Base-by-base conservation (phyloP, 768 basidiomycete species). In the Tylopilus felleus region DNA sequence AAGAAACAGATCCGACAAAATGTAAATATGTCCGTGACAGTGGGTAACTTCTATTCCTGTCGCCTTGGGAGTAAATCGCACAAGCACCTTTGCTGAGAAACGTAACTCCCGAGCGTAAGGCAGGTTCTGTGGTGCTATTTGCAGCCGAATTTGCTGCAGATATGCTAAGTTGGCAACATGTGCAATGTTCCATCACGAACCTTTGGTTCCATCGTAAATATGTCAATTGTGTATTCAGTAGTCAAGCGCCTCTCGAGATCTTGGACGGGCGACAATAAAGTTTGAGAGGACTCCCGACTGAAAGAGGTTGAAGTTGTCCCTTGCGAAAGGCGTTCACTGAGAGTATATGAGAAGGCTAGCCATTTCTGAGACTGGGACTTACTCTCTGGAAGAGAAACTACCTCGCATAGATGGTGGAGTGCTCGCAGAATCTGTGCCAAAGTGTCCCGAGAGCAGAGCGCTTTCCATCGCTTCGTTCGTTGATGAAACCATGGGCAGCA, bases 121-220 rank as follows among this genome's bases (percentile, higher is more conserved):
- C 39, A 98, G 79, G 16, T 75, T 73, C 1, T 93, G 84, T 0
- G 96, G 89, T 28, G 79, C 74, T 74, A 99, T 94, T 75, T 98
- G 96, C 45, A 98, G 77, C 57, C 87, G 88, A 53, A 96, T 92
- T 72, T 83, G 81, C 95, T 97, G 53, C 44, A 43, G 39, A 52
- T 28, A 60, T 35, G 25, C n/a, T 59, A 39, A 56, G 49, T 41
- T 36, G 25, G 21, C 29, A 48, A 35, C n/a, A 5, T 22, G n/a
- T 50, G 46, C 19, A 41, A 54, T 41, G 14, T 5, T 52, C 42
- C 9, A 14, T 23, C 46, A 60, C 58, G 57, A 58, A 93, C 96
- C 82, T 93, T 94, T 1, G 88, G 88, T 58, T 82, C 80, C 93
- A 99, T 96, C 1, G 92, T 91, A 69, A 99, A 99, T 42, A 99